These are phyloP conservation scores for Podila epigama DNA, from an alignment of 192 early-diverging fungal genomes.

Conservation along the genomic window DNA sequence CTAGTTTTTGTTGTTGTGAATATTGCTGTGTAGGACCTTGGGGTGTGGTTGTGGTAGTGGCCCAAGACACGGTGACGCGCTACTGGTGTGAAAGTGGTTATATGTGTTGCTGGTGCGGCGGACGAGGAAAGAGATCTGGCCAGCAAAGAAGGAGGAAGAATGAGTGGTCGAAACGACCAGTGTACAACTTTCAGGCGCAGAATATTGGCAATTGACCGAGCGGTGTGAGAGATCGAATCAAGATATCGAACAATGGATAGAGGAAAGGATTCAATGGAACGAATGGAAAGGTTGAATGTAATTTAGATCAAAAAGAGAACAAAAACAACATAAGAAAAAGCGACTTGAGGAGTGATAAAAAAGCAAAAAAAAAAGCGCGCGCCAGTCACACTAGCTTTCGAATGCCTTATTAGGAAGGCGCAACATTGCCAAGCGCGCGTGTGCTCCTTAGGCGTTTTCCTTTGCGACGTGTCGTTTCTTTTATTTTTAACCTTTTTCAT, in stretches of 20 bases:
- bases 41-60: neutral
- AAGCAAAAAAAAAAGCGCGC: too few relatives aligned
- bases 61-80: neutral
- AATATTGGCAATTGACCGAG: slow-evolving; percentile 21
- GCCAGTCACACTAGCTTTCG: neutral
- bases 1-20: too few relatives aligned
- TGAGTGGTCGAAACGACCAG: slow-evolving; percentile 22
- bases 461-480: too few relatives aligned
- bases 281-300: neutral
- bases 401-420: neutral
- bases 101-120: neutral
- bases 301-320: neutral
- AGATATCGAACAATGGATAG: too few relatives aligned
- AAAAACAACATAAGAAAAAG: neutral
- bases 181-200: slow-evolving; percentile 18
- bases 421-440: too few relatives aligned
- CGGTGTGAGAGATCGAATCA: slow-evolving; percentile 2
- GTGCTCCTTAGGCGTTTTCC: too few relatives aligned
- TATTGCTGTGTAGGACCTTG: too few relatives aligned
- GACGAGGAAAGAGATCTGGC: neutral
- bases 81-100: neutral
- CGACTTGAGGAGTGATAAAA: neutral
- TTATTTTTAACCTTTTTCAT: too few relatives aligned
- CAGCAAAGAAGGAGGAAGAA: neutral
- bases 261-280: too few relatives aligned